A percentile compares a stretch with the other conserved stretches of the same genome.
These are phyloP conservation scores for Populus simonii DNA, from an alignment of 345 rosid genomes.

Conservation along the genomic window DNA sequence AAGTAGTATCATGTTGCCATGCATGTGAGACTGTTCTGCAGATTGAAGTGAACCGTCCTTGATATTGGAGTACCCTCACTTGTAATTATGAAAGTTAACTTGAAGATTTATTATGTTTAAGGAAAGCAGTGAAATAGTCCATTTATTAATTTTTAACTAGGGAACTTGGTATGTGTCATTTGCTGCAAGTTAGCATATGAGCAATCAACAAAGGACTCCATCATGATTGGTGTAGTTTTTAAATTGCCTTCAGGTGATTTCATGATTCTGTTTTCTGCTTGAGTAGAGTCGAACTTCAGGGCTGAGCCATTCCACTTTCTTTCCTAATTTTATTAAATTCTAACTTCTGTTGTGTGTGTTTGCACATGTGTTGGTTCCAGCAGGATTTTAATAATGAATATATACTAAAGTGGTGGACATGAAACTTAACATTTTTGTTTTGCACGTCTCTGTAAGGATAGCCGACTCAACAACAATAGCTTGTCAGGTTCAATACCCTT, in stretches of 20 bases:
- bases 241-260: neutral
- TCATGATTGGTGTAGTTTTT: neutral
- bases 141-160: neutral
- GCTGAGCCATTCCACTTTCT: neutral
- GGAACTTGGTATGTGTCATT: neutral
- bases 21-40: neutral
- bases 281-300: neutral
- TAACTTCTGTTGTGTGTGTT: neutral
- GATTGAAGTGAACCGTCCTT: neutral
- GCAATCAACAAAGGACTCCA: neutral
- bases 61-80: neutral
- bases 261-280: neutral
- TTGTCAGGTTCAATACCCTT: constrained; percentile 35
- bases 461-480: constrained; percentile 48
- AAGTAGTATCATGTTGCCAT: neutral
- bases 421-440: constrained; percentile 8
- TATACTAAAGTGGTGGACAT: neutral
- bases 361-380: neutral
- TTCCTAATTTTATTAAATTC: neutral
- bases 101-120: neutral
- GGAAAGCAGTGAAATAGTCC: neutral
- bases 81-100: neutral
- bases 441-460: constrained; percentile 27
- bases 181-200: neutral
- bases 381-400: neutral